Evolutionary conservation across 2,329 filamentous ascomycete species (phyloP).

Genomic region (Scedosporium boydii): DNA sequence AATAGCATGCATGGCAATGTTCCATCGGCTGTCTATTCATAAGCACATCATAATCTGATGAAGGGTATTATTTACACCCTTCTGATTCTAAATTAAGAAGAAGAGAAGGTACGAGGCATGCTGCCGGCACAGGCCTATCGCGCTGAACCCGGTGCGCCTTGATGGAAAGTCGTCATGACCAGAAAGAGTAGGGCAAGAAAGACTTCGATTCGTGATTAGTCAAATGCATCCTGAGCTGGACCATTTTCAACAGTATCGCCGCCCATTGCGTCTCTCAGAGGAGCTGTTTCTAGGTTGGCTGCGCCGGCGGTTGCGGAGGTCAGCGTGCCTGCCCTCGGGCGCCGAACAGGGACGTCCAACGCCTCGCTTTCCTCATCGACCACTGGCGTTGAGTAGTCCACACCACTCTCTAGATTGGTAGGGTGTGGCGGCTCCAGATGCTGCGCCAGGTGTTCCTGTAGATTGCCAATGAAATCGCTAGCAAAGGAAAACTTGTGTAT

Average conservation of each 20-base stretch:
- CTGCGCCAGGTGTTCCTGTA: slow-evolving; percentile 40
- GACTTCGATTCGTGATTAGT: slow-evolving; percentile 9
- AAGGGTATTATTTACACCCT: neutral
- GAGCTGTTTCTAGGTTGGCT: slow-evolving; percentile 7
- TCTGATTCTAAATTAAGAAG: neutral
- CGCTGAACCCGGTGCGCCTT: too few species aligned
- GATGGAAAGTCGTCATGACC: too few species aligned
- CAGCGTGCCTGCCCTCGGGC: slow-evolving; percentile 35
- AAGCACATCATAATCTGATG: neutral
- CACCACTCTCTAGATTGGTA: slow-evolving; percentile 16
- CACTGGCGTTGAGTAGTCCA: slow-evolving; percentile 28
- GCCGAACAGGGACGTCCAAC: slow-evolving; percentile 41
- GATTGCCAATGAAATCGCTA: slow-evolving; percentile 38
- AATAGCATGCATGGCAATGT: too few species aligned
- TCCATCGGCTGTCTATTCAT: neutral
- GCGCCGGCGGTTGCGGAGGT: slow-evolving; percentile 4
- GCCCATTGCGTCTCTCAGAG: neutral
- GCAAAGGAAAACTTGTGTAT: slow-evolving; percentile 42
- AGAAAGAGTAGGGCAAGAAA: too few species aligned
- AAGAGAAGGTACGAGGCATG: too few species aligned
- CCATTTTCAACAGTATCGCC: neutral
- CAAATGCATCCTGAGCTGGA: slow-evolving; percentile 13
- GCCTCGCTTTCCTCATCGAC: slow-evolving; percentile 46
- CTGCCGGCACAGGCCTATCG: too few species aligned
- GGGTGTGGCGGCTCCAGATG: slow-evolving; percentile 28